phyloP scores from a whole-genome alignment of 129 eudicot species.

The Daucus carota region DNA sequence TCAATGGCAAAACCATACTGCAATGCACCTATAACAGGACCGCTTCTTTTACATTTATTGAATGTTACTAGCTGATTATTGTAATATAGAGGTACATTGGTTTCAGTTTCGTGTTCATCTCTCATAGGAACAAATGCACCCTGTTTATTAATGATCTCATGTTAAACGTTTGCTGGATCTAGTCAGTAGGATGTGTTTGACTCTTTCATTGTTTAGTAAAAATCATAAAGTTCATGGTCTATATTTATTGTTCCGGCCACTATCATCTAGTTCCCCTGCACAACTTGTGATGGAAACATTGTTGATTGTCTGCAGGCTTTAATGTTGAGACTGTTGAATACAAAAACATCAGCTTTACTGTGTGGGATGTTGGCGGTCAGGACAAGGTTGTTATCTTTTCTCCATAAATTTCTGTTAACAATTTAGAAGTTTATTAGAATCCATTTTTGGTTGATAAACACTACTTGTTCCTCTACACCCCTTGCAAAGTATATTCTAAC shows the following conservation, averaged over 20 bases:
- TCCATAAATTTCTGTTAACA: not conserved
- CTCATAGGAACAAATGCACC: too few species aligned
- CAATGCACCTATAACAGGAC: too few species aligned
- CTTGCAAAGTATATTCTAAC: not conserved
- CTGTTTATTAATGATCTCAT: too few species aligned
- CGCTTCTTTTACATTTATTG: too few species aligned
- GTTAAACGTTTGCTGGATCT: too few species aligned
- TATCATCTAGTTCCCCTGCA: not conserved
- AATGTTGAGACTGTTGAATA: conserved; percentile 98
- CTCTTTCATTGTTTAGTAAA: not conserved
- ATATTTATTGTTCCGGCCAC: not conserved
- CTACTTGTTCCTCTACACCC: not conserved
- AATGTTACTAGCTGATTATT: too few species aligned
- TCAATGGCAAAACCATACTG: too few species aligned
- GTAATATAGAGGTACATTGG: too few species aligned
- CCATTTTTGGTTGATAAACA: not conserved
- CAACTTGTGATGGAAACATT: not conserved
- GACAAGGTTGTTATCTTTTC: conserved; percentile 62
- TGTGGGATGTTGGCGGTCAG: conserved; percentile 99
- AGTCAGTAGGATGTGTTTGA: too few species aligned
- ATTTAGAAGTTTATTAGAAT: not conserved
- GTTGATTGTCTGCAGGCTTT: conserved; percentile 49
- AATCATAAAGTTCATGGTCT: not conserved
- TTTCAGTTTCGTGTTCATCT: too few species aligned
- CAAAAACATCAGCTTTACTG: conserved; percentile 99